Conservation (phyloP, 2,329 filamentous ascomycete species). For the Xylaria sp. region DNA sequence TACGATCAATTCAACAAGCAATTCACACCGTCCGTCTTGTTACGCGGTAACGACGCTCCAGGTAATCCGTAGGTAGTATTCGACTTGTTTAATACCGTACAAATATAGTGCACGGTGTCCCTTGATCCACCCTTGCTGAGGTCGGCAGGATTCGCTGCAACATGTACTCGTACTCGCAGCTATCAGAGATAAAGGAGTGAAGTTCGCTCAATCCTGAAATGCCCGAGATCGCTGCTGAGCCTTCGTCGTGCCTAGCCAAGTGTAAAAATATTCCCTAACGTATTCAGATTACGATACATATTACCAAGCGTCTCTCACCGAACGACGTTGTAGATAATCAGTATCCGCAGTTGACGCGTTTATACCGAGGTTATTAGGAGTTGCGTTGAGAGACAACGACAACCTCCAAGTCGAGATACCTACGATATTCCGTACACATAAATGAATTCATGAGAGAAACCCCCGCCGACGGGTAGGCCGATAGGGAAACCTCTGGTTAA, state of each 20-base stretch:
- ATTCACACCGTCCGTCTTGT: neutral
- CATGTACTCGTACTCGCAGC: neutral
- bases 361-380: no score
- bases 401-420: no score
- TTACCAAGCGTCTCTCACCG: no score
- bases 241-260: neutral
- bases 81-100: neutral
- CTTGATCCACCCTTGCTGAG: neutral
- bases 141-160: neutral
- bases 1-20: no score
- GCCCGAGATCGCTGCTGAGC: neutral
- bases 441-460: neutral
- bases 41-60: constrained; percentile 4
- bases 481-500: neutral
- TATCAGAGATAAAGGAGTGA: neutral
- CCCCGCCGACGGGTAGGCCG: neutral
- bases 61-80: neutral
- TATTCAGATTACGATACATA: no score
- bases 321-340: no score
- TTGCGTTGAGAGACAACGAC: no score
- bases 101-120: neutral
- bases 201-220: neutral
- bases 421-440: no score
- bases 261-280: neutral
- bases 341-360: no score